These are phyloP conservation scores for Lachnellula subtilissima DNA, from an alignment of 2,329 filamentous ascomycete genomes.

Conservation along the genomic window DNA sequence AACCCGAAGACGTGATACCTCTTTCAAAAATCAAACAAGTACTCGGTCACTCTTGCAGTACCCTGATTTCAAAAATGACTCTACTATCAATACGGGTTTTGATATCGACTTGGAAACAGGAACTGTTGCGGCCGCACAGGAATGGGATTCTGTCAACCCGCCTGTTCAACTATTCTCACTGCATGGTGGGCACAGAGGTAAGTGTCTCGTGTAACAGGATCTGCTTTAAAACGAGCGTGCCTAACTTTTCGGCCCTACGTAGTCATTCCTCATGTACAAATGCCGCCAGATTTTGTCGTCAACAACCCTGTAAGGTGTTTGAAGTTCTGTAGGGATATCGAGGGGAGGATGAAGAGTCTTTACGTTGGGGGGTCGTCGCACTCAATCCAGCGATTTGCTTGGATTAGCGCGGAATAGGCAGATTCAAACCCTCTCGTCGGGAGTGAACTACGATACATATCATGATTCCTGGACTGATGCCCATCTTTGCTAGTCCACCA, in stretches of 20 bases:
- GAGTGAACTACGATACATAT: neutral
- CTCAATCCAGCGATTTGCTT: slow-evolving; percentile 1
- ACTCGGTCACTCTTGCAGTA: slow-evolving; percentile 44
- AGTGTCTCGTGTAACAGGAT: neutral
- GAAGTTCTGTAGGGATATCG: slow-evolving; percentile 18
- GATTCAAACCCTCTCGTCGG: neutral
- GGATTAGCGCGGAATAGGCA: neutral
- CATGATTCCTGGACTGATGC: no score
- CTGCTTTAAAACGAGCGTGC: neutral
- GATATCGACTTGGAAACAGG: slow-evolving; percentile 45
- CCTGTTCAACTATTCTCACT: slow-evolving; percentile 26
- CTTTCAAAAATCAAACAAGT: neutral
- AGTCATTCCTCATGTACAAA: neutral
- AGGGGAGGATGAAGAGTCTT: slow-evolving; percentile 19
- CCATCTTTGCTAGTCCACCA: no score
- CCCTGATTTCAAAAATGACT: slow-evolving; percentile 45
- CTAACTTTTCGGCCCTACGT: no score
- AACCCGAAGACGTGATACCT: neutral
- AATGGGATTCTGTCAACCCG: slow-evolving; percentile 10
- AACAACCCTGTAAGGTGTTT: slow-evolving; percentile 12
- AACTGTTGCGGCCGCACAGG: slow-evolving; percentile 49
- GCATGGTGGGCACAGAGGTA: slow-evolving; percentile 16
- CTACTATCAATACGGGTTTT: slow-evolving; percentile 46
- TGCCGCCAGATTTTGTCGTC: neutral
- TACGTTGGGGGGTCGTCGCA: neutral